Conservation (phyloP, 805 yeast species). For the Lipomyces kockii region DNA sequence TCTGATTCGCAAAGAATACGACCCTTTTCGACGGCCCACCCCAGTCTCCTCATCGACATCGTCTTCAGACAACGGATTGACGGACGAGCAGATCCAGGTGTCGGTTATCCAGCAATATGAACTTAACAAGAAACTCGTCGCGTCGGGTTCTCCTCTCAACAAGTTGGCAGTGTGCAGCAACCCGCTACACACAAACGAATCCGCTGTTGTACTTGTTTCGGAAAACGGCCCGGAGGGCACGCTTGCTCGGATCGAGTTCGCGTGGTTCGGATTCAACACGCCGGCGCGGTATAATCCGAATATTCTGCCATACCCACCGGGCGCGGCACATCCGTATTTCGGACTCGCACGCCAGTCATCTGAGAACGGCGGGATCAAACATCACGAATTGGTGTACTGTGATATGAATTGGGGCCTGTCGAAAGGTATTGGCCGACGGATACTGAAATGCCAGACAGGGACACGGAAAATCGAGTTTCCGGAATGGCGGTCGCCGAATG, state of each 20-base stretch:
- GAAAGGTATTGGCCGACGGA: constrained; percentile 9
- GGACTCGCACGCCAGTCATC: constrained; percentile 8
- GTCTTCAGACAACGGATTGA: not conserved
- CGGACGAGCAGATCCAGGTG: constrained; percentile 1
- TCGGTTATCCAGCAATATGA: constrained; percentile 18
- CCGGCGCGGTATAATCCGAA: constrained; percentile 21
- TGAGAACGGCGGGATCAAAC: not conserved
- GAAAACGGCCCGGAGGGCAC: constrained; percentile 21
- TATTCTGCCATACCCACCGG: constrained; percentile 24
- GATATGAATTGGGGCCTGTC: constrained; percentile 25
- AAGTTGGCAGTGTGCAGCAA: constrained; percentile 11
- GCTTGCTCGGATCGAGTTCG: constrained; percentile 20
- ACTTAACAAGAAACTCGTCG: not conserved
- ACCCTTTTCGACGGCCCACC: not conserved
- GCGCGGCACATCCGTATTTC: constrained; percentile 20
- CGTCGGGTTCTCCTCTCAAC: constrained; percentile 8
- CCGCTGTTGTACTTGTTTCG: constrained; percentile 17
- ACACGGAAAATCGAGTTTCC: constrained; percentile 8
- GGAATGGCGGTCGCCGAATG: constrained; percentile 13
- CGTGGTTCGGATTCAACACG: constrained; percentile 18
- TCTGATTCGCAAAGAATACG: not conserved
- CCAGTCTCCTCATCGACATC: not conserved
- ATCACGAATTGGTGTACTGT: constrained; percentile 23
- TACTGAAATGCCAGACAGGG: constrained; percentile 14
- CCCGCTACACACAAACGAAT: constrained; percentile 4